Conservation (phyloP, 768 basidiomycete species). For the Kwoniella dejecticola region DNA sequence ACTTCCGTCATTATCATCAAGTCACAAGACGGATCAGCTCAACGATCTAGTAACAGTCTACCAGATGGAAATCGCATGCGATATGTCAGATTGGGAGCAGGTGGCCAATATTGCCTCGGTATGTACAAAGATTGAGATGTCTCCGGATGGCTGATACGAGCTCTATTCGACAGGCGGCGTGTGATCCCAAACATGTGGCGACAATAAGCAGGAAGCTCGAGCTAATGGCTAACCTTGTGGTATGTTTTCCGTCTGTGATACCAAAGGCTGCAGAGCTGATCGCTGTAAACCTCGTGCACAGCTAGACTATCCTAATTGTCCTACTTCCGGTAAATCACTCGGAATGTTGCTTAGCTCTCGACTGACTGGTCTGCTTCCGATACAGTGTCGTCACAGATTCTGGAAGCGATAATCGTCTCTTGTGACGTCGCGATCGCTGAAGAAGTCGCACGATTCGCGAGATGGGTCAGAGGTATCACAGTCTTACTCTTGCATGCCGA, state of each 20-base stretch:
- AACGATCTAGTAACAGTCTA: neutral
- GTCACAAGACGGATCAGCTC: neutral
- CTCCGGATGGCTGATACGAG: too few relatives aligned
- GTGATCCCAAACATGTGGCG: neutral
- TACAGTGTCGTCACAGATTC: neutral
- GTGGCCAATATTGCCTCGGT: neutral
- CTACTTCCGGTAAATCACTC: neutral
- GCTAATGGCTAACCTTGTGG: conserved; percentile 1
- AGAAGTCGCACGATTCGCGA: conserved; percentile 7
- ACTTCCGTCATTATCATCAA: neutral
- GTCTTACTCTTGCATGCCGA: neutral
- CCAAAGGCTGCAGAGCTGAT: neutral
- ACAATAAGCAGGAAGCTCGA: neutral
- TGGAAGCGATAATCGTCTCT: neutral
- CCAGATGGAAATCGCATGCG: conserved; percentile 3
- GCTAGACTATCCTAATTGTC: conserved; percentile 3
- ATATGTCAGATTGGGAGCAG: neutral
- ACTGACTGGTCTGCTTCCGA: neutral
- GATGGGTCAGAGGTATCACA: conserved; percentile 8
- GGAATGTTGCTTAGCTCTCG: neutral
- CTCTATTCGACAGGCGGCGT: too few relatives aligned
- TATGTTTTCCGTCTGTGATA: neutral
- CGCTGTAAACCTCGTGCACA: neutral
- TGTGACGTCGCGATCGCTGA: neutral
- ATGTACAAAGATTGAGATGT: neutral